Evolutionary conservation across 179 eudicot genomes (phyloP), one percentile per base, ranked within the genome.

Genomic region (Spinacia oleracea): DNA sequence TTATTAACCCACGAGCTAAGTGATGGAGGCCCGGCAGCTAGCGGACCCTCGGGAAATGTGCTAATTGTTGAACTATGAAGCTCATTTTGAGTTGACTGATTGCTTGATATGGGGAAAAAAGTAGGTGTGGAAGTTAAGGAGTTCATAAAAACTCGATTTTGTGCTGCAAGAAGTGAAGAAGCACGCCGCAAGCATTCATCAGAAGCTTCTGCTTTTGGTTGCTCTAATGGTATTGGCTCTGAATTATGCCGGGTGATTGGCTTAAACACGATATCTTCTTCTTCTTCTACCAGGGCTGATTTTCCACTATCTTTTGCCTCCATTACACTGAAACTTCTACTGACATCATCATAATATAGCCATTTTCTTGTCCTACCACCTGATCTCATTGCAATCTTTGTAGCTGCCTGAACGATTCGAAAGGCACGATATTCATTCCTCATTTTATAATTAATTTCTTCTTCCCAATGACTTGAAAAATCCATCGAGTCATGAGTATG

Each of bases 241-340:
- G 98, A 95, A 73, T 93, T 95, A 72, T 81, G 87, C 72, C 99
- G 84, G 3, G 83, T 76, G 45, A 96, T 84, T 34, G 99, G 99
- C 90, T 89, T 90, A 81, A 96, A 93, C 67, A 96, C 91, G 62
- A 96, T 96, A 70, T 88, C 94, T 84, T 95, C 98, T 77, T 93
- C 99, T 72, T 93, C 98, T 40, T 94, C 98, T 25, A 80, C 74
- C 3, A 34, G 34, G 66, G 27, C 63, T 20, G 74, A 23, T 73
- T 83, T 81, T 23, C 40, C 73, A 32, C 77, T 77, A 21, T 62
- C 74, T 42, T 50, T 75, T 14, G 73, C 65, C 72, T 85, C 88
- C 18, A n/a, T 31, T 55, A 67, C 21, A n/a, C 80, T 77, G 65
- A 90, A 92, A 66, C 74, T 86, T 56, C 75, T 81, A 32, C 71